These are phyloP conservation scores for Magnusiomyces tetraspermus DNA, from an alignment of 1,139 yeast genomes.

Conservation along the genomic window DNA sequence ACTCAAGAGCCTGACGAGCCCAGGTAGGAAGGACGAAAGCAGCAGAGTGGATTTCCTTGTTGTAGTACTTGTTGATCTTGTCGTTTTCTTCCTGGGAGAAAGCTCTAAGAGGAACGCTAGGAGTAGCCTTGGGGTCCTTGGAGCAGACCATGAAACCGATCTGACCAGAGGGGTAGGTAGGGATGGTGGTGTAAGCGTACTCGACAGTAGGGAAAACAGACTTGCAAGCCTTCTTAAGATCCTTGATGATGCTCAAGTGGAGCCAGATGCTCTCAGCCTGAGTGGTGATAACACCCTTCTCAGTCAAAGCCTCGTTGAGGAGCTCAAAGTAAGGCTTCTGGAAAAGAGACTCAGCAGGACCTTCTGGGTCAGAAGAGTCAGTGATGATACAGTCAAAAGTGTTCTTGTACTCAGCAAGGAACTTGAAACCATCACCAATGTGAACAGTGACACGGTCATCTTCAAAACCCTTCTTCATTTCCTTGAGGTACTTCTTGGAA, in stretches of 20 bases:
- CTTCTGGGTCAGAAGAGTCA: conserved; percentile 94
- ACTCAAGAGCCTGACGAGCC: conserved; percentile 37
- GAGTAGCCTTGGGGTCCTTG: conserved; percentile 56
- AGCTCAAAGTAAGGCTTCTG: conserved; percentile 79
- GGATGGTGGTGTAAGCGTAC: conserved; percentile 80
- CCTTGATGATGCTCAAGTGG: conserved; percentile 68
- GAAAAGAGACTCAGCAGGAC: conserved; percentile 87
- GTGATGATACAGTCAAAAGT: conserved; percentile 81
- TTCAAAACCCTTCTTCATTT: conserved; percentile 67
- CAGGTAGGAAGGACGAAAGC: conserved; percentile 82
- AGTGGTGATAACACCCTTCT: conserved; percentile 81
- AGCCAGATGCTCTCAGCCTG: conserved; percentile 89
- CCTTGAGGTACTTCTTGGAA: conserved; percentile 74
- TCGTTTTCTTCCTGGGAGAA: conserved; percentile 55
- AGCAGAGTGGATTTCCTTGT: conserved; percentile 68
- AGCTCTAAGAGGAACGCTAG: conserved; percentile 58
- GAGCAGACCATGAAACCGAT: conserved; percentile 91
- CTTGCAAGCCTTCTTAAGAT: conserved; percentile 64
- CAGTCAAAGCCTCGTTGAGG: conserved; percentile 66
- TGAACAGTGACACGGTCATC: conserved; percentile 78
- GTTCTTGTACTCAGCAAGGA: conserved; percentile 62
- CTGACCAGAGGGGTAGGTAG: conserved; percentile 91
- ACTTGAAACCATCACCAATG: conserved; percentile 89
- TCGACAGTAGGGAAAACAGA: conserved; percentile 81
- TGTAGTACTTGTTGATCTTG: conserved; percentile 67